A percentile compares a stretch with the other conserved stretches of the same genome.
These are phyloP conservation scores for Aspergillus homomorphus DNA, from an alignment of 495 filamentous ascomycete species.

Conservation along the genomic window DNA sequence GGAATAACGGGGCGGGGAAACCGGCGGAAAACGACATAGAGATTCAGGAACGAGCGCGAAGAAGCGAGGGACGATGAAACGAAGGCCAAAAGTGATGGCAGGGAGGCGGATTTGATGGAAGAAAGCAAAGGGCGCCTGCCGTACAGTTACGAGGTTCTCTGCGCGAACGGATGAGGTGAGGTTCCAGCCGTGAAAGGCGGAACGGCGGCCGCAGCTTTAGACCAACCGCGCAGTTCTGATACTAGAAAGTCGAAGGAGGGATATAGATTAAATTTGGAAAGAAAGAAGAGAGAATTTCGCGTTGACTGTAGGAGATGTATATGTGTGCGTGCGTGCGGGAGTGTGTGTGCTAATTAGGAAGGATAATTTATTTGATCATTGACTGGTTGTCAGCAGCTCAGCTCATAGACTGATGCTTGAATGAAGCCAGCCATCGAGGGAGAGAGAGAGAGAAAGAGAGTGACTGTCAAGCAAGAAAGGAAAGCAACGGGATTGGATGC, in stretches of 20 bases:
- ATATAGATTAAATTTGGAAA: background rate
- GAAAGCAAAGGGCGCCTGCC: slow-evolving; percentile 30
- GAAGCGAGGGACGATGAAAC: slow-evolving; percentile 29
- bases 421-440: too few species aligned
- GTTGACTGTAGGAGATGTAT: too few species aligned
- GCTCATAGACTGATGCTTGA: too few species aligned
- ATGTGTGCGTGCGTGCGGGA: too few species aligned
- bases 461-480: too few species aligned
- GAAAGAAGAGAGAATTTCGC: background rate
- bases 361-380: too few species aligned
- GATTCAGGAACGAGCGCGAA: slow-evolving; percentile 17
- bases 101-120: slow-evolving; percentile 36
- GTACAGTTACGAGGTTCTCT: slow-evolving; percentile 36
- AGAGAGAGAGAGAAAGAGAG: too few species aligned
- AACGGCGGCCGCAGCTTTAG: slow-evolving; percentile 34
- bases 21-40: slow-evolving; percentile 38
- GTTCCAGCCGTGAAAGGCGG: slow-evolving; percentile 32
- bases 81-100: slow-evolving; percentile 37
- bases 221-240: slow-evolving; percentile 30
- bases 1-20: slow-evolving; percentile 25
- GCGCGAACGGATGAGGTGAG: slow-evolving; percentile 42
- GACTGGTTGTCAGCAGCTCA: too few species aligned
- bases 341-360: too few species aligned
- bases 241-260: background rate
- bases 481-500: background rate